phyloP scores from a whole-genome alignment of 1,284 basidiomycete genomes.

The Pseudozyma thailandica region DNA sequence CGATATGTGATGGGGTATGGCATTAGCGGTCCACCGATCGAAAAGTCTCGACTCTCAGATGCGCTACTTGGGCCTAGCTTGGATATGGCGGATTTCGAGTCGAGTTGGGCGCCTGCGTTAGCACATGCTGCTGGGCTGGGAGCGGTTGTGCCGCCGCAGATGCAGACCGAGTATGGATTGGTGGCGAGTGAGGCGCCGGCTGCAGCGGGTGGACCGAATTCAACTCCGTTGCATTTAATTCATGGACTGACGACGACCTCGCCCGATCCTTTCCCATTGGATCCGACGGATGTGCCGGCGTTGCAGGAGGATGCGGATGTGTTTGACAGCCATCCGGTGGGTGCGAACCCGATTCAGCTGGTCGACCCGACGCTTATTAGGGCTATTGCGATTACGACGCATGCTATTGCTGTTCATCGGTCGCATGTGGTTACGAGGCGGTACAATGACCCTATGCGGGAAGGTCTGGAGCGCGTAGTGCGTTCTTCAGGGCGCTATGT shows the following conservation, averaged over 20 bases:
- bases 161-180: constrained; percentile 44
- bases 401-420: constrained; percentile 60
- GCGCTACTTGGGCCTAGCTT: constrained; percentile 58
- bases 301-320: constrained; percentile 42
- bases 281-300: constrained; percentile 59
- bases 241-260: constrained; percentile 63
- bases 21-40: constrained; percentile 64
- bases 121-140: constrained; percentile 58
- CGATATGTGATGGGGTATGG: constrained; percentile 65
- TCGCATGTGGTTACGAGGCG: constrained; percentile 62
- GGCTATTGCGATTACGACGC: constrained; percentile 63
- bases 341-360: constrained; percentile 28
- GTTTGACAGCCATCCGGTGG: constrained; percentile 26
- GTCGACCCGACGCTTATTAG: constrained; percentile 62
- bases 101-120: constrained; percentile 58
- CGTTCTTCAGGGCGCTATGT: constrained; percentile 43
- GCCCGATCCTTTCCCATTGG: constrained; percentile 61
- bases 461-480: constrained; percentile 54
- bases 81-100: constrained; percentile 61
- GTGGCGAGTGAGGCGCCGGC: constrained; percentile 33
- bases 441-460: constrained; percentile 64
- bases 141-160: constrained; percentile 14
- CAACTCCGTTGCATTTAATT: constrained; percentile 65
- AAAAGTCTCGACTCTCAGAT: constrained; percentile 51
- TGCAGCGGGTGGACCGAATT: constrained; percentile 60